Percentiles rank a stretch among this genome's conserved stretches.
phyloP scores from a whole-genome alignment of 225 moss, liverwort and hornwort genomes.

The Neckera pumila region DNA sequence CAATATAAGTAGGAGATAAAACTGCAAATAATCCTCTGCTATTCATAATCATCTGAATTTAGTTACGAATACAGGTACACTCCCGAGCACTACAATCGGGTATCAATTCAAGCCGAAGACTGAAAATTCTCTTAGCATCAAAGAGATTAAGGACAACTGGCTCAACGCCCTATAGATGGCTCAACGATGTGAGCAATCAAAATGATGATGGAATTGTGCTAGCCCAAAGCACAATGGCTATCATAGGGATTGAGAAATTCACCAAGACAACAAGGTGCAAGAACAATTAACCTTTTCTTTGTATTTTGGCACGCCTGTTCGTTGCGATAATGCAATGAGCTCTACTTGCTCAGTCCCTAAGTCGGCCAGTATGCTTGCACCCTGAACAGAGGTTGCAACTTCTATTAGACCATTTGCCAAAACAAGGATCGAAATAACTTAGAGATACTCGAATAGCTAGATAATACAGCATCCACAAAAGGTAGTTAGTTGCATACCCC shows the following conservation, averaged over 20 bases:
- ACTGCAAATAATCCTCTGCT: background rate
- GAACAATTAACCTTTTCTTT: conserved; percentile 54
- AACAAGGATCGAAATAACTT: background rate
- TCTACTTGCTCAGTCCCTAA: conserved; percentile 90
- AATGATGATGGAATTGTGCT: background rate
- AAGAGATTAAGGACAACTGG: background rate
- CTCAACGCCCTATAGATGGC: background rate
- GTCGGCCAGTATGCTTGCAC: conserved; percentile 79
- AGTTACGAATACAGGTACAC: background rate
- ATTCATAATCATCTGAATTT: background rate
- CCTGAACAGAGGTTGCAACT: conserved; percentile 21
- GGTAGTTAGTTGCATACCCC: conserved; percentile 32
- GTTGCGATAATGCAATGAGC: conserved; percentile 74
- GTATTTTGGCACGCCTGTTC: conserved; percentile 76
- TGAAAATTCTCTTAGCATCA: background rate
- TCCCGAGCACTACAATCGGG: background rate
- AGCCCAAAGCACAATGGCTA: background rate
- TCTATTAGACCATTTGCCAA: background rate
- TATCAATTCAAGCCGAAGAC: background rate
- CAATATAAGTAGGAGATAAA: background rate
- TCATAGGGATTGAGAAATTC: background rate
- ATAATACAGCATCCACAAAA: background rate
- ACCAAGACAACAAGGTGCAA: background rate
- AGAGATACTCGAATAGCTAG: background rate
- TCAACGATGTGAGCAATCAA: background rate